Conservation (phyloP, 345 rosid species). For the Atalantia buxifolia region DNA sequence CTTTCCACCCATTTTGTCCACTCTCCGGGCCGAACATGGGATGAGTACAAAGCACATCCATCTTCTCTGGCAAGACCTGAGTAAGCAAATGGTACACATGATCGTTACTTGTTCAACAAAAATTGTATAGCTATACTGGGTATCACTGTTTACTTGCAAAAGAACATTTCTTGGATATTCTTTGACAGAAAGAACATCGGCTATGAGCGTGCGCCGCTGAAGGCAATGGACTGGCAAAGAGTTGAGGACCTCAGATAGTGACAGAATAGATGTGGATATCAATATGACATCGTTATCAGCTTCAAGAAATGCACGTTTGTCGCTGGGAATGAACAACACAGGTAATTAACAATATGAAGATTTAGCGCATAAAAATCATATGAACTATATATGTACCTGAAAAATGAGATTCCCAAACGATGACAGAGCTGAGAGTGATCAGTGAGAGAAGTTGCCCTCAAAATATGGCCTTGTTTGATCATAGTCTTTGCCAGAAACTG, state of each 20-base stretch:
- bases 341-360: background rate
- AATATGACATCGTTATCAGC: slow-evolving; percentile 48
- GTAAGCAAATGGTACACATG: background rate
- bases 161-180: slow-evolving; percentile 46
- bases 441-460: slow-evolving; percentile 44
- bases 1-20: slow-evolving; percentile 51
- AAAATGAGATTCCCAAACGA: slow-evolving; percentile 34
- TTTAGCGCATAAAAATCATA: background rate
- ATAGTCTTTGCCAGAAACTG: slow-evolving; percentile 55
- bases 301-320: slow-evolving; percentile 28
- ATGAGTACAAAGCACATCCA: slow-evolving; percentile 61
- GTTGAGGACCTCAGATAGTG: slow-evolving; percentile 35
- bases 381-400: slow-evolving; percentile 26
- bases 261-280: slow-evolving; percentile 49
- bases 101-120: background rate
- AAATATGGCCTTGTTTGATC: slow-evolving; percentile 46
- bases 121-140: no score
- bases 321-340: slow-evolving; percentile 19
- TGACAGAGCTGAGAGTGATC: slow-evolving; percentile 39
- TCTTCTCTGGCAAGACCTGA: slow-evolving; percentile 39
- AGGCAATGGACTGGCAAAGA: slow-evolving; percentile 40
- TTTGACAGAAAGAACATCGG: slow-evolving; percentile 64
- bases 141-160: slow-evolving; percentile 23
- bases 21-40: slow-evolving; percentile 75
- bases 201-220: slow-evolving; percentile 41